Conservation (phyloP, 371 early-diverging fungal genomes). For the Circinella umbellata region DNA sequence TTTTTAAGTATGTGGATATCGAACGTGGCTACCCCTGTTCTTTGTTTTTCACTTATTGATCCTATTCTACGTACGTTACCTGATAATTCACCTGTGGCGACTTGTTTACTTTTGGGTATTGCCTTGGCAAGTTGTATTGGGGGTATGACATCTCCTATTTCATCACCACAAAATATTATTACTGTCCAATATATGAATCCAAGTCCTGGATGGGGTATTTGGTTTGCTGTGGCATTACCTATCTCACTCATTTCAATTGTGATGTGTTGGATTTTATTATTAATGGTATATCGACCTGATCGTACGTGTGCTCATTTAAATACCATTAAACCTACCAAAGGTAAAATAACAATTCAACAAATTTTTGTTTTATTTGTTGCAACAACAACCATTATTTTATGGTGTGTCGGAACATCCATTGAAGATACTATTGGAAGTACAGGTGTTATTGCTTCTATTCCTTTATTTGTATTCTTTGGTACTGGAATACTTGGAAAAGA, state of each 20-base stretch:
- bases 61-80: conserved; percentile 77
- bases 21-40: conserved; percentile 86
- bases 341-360: conserved; percentile 40
- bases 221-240: conserved; percentile 82
- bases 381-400: conserved; percentile 76
- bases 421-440: conserved; percentile 83
- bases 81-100: conserved; percentile 51
- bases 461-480: conserved; percentile 87
- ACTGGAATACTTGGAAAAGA: conserved; percentile 90
- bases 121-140: conserved; percentile 95
- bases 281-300: conserved; percentile 67
- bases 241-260: conserved; percentile 71
- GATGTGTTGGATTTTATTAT: conserved; percentile 79
- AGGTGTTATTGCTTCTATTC: conserved; percentile 91
- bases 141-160: conserved; percentile 94
- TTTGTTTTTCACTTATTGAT: conserved; percentile 79
- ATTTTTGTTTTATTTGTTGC: conserved; percentile 61
- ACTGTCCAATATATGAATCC: conserved; percentile 87
- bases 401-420: conserved; percentile 83
- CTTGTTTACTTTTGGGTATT: conserved; percentile 90
- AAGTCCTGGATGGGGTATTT: conserved; percentile 81
- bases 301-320: conserved; percentile 25
- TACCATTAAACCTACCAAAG: conserved; percentile 54
- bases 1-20: conserved; percentile 82
- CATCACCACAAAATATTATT: conserved; percentile 93